A percentile compares a stretch with the other conserved stretches of the same genome.
These are phyloP conservation scores for Taiozyma sp. DNA, from an alignment of 1,139 yeast genomes.

Conservation along the genomic window DNA sequence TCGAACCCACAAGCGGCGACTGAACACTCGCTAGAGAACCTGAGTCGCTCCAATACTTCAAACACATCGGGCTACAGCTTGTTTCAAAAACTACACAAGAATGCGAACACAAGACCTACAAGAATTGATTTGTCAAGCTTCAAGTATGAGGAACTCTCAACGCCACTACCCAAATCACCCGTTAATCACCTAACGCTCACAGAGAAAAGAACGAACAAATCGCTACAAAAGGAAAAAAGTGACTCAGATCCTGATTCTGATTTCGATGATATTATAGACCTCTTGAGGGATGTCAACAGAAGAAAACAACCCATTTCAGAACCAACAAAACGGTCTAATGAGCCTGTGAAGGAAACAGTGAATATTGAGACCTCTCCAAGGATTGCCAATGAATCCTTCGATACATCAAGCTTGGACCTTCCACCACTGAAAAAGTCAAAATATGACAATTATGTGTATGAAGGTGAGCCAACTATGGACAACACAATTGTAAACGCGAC, in stretches of 20 bases:
- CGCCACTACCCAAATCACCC: background rate
- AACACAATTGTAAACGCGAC: background rate
- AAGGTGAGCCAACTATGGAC: background rate
- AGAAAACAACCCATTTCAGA: background rate
- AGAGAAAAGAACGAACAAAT: background rate
- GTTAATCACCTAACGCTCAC: background rate
- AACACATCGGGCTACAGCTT: slow-evolving; percentile 4
- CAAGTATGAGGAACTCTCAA: background rate
- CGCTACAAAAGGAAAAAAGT: background rate
- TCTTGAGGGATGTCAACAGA: background rate
- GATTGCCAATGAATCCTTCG: background rate
- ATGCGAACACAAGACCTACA: background rate
- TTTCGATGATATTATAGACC: background rate
- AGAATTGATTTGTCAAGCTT: background rate
- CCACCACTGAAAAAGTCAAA: background rate
- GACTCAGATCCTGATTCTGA: background rate
- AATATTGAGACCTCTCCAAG: background rate
- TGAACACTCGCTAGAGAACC: background rate
- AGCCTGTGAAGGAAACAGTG: background rate
- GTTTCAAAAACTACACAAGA: slow-evolving; percentile 7
- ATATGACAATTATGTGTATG: background rate
- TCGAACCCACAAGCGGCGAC: background rate
- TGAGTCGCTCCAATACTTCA: background rate
- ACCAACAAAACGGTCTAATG: background rate
- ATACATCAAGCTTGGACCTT: background rate